These are phyloP conservation scores for Plantago ovata DNA, from an alignment of 257 asterid genomes.

Conservation along the genomic window DNA sequence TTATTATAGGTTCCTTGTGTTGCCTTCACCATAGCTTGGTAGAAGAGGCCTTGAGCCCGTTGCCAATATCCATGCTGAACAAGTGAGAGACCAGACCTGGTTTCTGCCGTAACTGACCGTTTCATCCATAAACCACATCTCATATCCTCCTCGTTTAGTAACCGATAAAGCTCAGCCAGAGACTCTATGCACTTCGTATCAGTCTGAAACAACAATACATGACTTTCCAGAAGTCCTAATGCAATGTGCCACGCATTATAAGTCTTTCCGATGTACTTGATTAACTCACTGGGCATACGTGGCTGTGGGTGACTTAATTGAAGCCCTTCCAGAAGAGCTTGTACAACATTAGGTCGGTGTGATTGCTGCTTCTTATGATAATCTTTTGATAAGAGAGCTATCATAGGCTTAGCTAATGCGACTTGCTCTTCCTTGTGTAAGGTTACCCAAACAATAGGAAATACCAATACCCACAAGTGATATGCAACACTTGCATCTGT, in stretches of 20 bases:
- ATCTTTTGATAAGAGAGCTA: conserved; percentile 86
- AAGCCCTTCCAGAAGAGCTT: conserved; percentile 98
- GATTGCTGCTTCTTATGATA: conserved; percentile 96
- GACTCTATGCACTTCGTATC: conserved; percentile 96
- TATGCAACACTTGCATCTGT: conserved; percentile 93
- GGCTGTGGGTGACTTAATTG: conserved; percentile 99
- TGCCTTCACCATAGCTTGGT: conserved; percentile 98
- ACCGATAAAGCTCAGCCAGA: conserved; percentile 96
- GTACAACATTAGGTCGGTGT: conserved; percentile 95
- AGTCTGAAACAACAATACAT: conserved; percentile 86
- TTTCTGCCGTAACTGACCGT: conserved; percentile 86
- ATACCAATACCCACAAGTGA: conserved; percentile 96
- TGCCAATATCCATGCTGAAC: conserved; percentile 99
- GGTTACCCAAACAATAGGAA: conserved; percentile 99
- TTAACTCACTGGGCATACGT: conserved; percentile 97
- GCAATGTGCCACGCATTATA: conserved; percentile 99
- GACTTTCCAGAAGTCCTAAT: conserved; percentile 89
- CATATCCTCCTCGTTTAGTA: conserved; percentile 98
- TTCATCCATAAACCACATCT: conserved; percentile 99
- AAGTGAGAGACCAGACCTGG: conserved; percentile 94
- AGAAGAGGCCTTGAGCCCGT: conserved; percentile 91
- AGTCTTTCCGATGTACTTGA: conserved; percentile 94
- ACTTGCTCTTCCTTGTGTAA: conserved; percentile 96
- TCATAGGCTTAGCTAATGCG: conserved; percentile 96
- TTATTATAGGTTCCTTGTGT: conserved; percentile 97